Evolutionary conservation across 2,329 filamentous ascomycete species (phyloP).

Genomic region (Clonostachys rhizophaga): DNA sequence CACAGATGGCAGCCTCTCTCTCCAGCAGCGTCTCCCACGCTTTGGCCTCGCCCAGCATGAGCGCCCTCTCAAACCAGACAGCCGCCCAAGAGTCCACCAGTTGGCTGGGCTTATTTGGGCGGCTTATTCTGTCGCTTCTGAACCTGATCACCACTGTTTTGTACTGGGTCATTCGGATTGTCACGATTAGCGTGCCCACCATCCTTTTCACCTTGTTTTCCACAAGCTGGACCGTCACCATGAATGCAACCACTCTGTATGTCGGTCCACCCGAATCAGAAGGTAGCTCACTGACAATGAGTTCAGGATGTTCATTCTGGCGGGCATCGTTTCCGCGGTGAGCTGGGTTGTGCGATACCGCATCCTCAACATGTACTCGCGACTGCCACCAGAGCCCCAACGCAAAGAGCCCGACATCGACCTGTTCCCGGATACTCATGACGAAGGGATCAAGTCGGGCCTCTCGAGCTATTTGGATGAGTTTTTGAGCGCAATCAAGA

Average conservation of each 20-base stretch:
- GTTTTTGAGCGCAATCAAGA: constrained; percentile 97
- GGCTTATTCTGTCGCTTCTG: constrained; percentile 48
- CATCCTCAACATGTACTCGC: constrained; percentile 94
- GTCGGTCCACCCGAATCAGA: constrained; percentile 15
- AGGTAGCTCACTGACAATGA: constrained; percentile 11
- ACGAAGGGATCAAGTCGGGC: constrained; percentile 84
- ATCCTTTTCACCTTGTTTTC: constrained; percentile 87
- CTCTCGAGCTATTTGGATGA: constrained; percentile 96
- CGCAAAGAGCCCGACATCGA: constrained; percentile 95
- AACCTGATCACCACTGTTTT: constrained; percentile 52
- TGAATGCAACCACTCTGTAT: constrained; percentile 96
- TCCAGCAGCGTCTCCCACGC: constrained; percentile 21
- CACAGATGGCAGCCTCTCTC: constrained; percentile 22
- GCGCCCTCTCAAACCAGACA: constrained; percentile 21
- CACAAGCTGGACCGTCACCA: constrained; percentile 91
- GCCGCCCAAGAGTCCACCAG: constrained; percentile 34
- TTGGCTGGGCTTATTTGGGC: constrained; percentile 54
- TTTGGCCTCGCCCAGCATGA: constrained; percentile 26
- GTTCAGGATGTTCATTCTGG: constrained; percentile 67
- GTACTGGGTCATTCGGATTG: constrained; percentile 80
- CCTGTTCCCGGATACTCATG: constrained; percentile 88
- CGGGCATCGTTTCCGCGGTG: constrained; percentile 73
- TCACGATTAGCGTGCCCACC: constrained; percentile 84
- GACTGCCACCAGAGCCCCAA: constrained; percentile 88
- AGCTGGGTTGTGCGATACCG: constrained; percentile 95